A percentile compares a stretch with the other conserved stretches of the same genome.
These are phyloP conservation scores for Hanseniaspora vineae DNA, from an alignment of 805 yeast genomes.

Conservation along the genomic window DNA sequence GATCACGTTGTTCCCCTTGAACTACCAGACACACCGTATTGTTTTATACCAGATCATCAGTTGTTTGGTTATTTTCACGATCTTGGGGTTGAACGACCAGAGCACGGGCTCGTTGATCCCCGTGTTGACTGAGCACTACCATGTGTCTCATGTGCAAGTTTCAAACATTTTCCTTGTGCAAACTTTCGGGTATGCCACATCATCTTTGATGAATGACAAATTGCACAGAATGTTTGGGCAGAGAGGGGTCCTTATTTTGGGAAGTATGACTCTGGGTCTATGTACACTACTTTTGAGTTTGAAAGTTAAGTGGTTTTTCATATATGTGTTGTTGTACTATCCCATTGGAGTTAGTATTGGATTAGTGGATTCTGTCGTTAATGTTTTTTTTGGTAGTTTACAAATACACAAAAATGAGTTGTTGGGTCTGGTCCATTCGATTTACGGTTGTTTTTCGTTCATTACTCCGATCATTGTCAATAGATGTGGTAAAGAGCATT, in stretches of 20 bases:
- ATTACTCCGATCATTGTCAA: slow-evolving; percentile 55
- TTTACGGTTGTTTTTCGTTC: slow-evolving; percentile 64
- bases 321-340: slow-evolving; percentile 15
- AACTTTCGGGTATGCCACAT: slow-evolving; percentile 19
- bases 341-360: slow-evolving; percentile 26
- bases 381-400: slow-evolving; percentile 21
- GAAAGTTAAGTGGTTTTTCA: slow-evolving; percentile 14
- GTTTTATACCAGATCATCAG: slow-evolving; percentile 19
- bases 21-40: slow-evolving; percentile 10
- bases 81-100: slow-evolving; percentile 24
- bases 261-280: slow-evolving; percentile 11
- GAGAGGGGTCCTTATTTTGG: slow-evolving; percentile 19
- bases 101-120: slow-evolving; percentile 24
- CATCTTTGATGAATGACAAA: slow-evolving; percentile 19
- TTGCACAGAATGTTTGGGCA: slow-evolving; percentile 17
- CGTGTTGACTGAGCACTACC: slow-evolving; percentile 16
- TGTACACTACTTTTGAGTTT: slow-evolving; percentile 10
- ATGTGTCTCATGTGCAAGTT: slow-evolving; percentile 15
- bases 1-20: not conserved
- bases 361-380: slow-evolving; percentile 21
- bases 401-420: slow-evolving; percentile 38
- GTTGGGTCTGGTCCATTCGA: slow-evolving; percentile 53
- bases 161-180: slow-evolving; percentile 21
- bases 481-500: slow-evolving; percentile 19
- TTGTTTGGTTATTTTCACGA: slow-evolving; percentile 17